phyloP scores from a whole-genome alignment of 352 stramenopile genomes.

The Phytopythium aichiense region DNA sequence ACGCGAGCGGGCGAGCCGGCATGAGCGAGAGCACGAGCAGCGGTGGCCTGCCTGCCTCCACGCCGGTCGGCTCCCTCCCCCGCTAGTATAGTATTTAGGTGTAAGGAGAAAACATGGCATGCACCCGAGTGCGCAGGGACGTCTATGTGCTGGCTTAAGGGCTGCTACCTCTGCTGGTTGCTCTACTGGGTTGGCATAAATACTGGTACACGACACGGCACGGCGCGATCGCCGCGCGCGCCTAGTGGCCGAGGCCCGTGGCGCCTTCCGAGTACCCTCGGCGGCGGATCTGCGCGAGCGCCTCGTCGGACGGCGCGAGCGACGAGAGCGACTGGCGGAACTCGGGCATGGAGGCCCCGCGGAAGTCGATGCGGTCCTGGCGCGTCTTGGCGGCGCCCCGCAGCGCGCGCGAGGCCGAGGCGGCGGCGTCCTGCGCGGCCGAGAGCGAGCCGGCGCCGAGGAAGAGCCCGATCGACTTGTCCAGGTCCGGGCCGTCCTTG shows the following conservation, averaged over 20 bases:
- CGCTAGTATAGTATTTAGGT: constrained; percentile 3
- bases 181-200: too few relatives aligned
- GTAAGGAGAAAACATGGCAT: neutral
- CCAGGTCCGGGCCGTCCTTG: constrained; percentile 47
- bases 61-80: too few relatives aligned
- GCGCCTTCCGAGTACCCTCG: constrained; percentile 29
- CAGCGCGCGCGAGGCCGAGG: constrained; percentile 23
- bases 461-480: constrained; percentile 65
- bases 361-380: constrained; percentile 69
- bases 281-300: constrained; percentile 19
- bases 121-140: too few relatives aligned
- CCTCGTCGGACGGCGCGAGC: constrained; percentile 18
- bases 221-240: too few relatives aligned
- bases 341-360: constrained; percentile 61
- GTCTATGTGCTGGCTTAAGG: too few relatives aligned
- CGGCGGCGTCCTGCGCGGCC: constrained; percentile 37
- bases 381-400: constrained; percentile 46
- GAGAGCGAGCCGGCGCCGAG: constrained; percentile 41
- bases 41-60: too few relatives aligned
- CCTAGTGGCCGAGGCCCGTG: neutral
- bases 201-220: too few relatives aligned
- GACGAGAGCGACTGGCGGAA: constrained; percentile 46
- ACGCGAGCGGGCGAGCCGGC: neutral
- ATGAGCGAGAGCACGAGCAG: too few relatives aligned
- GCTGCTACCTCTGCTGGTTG: too few relatives aligned